A percentile compares a stretch with the other conserved stretches of the same genome.
These are phyloP conservation scores for Dacryopinax spathularia DNA, from an alignment of 768 basidiomycete species.

Conservation along the genomic window DNA sequence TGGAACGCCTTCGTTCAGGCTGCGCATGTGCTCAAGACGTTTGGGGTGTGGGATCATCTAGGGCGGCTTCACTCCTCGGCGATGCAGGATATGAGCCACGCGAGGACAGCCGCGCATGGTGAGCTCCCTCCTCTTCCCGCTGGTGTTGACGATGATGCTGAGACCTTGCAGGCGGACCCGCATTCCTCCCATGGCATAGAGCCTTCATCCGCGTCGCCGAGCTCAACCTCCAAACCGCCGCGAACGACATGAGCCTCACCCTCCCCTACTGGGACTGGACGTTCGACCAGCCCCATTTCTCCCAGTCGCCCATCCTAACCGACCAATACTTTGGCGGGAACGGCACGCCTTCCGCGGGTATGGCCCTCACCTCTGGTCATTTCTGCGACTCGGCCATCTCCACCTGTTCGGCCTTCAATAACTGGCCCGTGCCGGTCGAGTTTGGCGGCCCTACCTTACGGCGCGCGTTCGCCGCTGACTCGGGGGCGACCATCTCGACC, in stretches of 20 bases:
- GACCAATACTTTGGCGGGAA: background rate
- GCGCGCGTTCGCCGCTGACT: background rate
- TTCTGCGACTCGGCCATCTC: background rate
- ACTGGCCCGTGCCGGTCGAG: constrained; percentile 1
- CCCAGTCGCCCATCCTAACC: background rate
- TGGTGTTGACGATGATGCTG: background rate
- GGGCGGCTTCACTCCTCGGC: background rate
- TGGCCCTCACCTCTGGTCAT: background rate
- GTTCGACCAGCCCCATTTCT: background rate
- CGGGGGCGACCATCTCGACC: background rate
- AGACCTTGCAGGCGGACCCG: background rate
- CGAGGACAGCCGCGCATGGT: background rate
- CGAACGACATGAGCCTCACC: background rate
- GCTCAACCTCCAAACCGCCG: background rate
- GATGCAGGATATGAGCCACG: background rate
- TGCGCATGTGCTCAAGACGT: background rate
- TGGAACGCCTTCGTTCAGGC: background rate
- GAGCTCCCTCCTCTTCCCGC: background rate
- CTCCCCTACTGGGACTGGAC: constrained; percentile 2
- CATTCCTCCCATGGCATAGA: constrained; percentile 1
- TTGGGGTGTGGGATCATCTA: background rate
- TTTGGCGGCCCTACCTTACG: background rate
- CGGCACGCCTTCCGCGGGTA: background rate
- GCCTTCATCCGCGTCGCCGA: background rate
- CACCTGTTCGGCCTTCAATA: background rate